These are phyloP conservation scores for Fonsecaea pugnacius DNA, from an alignment of 2,329 filamentous ascomycete species.

Conservation along the genomic window DNA sequence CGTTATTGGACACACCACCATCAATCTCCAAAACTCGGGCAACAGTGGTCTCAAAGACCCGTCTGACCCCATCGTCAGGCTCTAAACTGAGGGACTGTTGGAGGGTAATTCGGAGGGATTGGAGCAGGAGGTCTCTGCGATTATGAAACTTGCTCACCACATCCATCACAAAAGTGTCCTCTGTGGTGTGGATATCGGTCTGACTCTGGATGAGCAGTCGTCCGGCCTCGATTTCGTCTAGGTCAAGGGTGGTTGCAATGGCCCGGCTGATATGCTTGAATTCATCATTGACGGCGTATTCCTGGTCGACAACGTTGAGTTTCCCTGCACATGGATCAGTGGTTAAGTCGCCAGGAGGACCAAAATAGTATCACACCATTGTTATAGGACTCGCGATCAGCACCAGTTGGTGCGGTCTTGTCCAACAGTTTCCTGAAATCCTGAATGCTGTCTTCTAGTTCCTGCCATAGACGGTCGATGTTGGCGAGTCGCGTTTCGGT, in stretches of 20 bases:
- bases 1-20: constrained; percentile 52
- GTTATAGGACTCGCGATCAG: constrained; percentile 40
- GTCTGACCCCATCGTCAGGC: constrained; percentile 53
- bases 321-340: constrained; percentile 62
- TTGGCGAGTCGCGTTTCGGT: constrained; percentile 72
- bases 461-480: constrained; percentile 68
- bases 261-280: constrained; percentile 83
- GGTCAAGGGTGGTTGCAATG: constrained; percentile 82
- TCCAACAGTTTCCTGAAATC: constrained; percentile 74
- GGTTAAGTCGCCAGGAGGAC: constrained; percentile 14
- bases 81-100: constrained; percentile 69
- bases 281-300: constrained; percentile 81
- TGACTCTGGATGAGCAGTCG: constrained; percentile 74
- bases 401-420: constrained; percentile 73
- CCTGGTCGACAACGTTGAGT: constrained; percentile 70
- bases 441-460: constrained; percentile 68
- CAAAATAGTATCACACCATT: constrained; percentile 23
- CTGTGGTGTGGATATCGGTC: constrained; percentile 61
- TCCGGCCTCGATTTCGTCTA: constrained; percentile 87
- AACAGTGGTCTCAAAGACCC: constrained; percentile 56
- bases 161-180: constrained; percentile 74
- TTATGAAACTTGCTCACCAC: constrained; percentile 88
- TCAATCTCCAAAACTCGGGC: constrained; percentile 64
- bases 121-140: constrained; percentile 78
- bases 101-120: constrained; percentile 80